Evolutionary conservation across 176 grass and related monocot genomes (phyloP), one percentile per base, ranked within the genome.

Genomic region (Avena eriantha): DNA sequence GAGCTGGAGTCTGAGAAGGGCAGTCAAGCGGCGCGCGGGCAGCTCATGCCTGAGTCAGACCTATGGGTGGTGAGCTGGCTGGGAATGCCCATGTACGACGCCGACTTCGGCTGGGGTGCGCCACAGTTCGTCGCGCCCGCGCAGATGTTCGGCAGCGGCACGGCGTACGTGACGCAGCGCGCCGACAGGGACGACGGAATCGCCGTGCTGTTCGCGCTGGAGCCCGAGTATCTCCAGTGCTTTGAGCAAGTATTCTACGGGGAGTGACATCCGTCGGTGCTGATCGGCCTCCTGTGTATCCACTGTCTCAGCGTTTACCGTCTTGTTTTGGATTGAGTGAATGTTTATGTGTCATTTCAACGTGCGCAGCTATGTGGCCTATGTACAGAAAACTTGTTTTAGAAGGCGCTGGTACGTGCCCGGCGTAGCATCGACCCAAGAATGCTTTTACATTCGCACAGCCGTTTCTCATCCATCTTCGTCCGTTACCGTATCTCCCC

Each of bases 31-130:
- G 83, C 87, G 69, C 84, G 89, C 16, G 87, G 89, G 55, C 90
- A 92, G 86, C 55, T 88, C 47, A 92, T 88, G 90, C 90, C 86
- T 45, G 78, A 89, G 86, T 81, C 93, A 4, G 85, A 86, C 66
- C 78, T 94, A 0, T 84, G 78, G 78, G 72, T 90, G 12, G 88
- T 89, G 13, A 97, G 95, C 82, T 97, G 93, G 95, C 70, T 92
- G 5, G 88, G 84, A 17, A 57, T 93, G 83, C 95, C 95, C 45
- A 89, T 95, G 61, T 76, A 95, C 86, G 95, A 93, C 67, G 93
- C 91, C 10, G 87, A 97, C 83, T 95, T 97, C 50, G 93, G 93
- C 0, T 97, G 89, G 93, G 95, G 95, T 0, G 26, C 58, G 31
- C 95, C 87, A 0, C 47, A 70, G 45, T 60, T 94, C 77, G 90